Percentiles rank a stretch among this genome's conserved stretches.
phyloP scores from a whole-genome alignment of 225 moss, liverwort and hornwort genomes.

The Asterella californica region DNA sequence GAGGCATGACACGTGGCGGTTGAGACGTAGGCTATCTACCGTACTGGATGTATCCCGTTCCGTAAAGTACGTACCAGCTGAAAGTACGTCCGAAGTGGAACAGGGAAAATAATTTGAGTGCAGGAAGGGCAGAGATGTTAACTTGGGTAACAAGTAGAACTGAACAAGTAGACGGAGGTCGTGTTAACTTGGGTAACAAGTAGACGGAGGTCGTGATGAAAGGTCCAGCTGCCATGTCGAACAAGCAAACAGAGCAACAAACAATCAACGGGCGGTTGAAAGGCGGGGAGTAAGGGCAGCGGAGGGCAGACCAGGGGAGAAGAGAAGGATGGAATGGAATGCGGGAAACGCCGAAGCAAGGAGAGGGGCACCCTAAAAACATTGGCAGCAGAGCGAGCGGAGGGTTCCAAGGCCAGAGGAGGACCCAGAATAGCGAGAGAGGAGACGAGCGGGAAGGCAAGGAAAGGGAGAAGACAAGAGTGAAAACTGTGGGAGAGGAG shows the following conservation, averaged over 20 bases:
- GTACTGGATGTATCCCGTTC: not conserved
- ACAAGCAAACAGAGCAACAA: too few species aligned
- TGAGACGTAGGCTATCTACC: too few species aligned
- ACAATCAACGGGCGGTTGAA: not conserved
- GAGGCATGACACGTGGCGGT: too few species aligned
- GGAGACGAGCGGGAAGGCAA: not conserved
- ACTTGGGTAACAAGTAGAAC: conserved; percentile 9
- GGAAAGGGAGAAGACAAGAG: not conserved
- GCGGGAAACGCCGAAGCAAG: not conserved
- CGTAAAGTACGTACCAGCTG: not conserved
- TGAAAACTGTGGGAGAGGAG: too few species aligned
- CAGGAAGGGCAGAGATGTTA: not conserved
- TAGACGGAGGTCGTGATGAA: too few species aligned
- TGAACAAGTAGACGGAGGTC: too few species aligned
- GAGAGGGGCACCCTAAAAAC: not conserved
- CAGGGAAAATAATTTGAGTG: not conserved
- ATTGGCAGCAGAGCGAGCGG: not conserved
- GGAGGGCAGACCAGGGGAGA: not conserved
- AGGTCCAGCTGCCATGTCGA: not conserved
- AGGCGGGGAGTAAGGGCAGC: not conserved
- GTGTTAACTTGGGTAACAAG: conserved; percentile 8
- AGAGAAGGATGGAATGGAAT: not conserved
- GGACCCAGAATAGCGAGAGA: conserved; percentile 1
- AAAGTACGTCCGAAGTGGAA: not conserved
- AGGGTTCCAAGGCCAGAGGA: not conserved